Evolutionary conservation across 2,329 filamentous ascomycete species (phyloP).

Genomic region (Phaeosphaeriaceae sp.): DNA sequence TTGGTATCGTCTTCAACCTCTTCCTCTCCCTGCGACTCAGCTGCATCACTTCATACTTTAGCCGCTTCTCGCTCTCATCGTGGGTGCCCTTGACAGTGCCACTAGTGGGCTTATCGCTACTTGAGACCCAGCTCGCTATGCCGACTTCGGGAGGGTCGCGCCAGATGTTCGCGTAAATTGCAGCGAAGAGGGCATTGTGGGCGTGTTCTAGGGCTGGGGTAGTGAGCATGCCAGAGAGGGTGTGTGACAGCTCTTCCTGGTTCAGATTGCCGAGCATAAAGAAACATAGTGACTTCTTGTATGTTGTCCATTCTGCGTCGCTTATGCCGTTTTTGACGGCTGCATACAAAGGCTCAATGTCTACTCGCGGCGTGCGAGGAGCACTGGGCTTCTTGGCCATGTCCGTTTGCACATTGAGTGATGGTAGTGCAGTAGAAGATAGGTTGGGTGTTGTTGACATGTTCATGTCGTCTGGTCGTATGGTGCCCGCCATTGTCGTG

Average conservation of each 20-base stretch:
- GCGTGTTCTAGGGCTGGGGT: constrained; percentile 62
- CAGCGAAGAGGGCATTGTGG: constrained; percentile 67
- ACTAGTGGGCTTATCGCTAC: constrained; percentile 74
- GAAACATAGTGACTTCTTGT: constrained; percentile 63
- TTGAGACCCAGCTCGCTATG: constrained; percentile 68
- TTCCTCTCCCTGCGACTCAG: constrained; percentile 65
- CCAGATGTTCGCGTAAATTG: constrained; percentile 64
- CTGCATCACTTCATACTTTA: constrained; percentile 70
- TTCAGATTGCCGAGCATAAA: constrained; percentile 68
- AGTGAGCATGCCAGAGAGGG: constrained; percentile 62
- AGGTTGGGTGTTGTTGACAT: constrained; percentile 44
- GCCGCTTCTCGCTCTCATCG: constrained; percentile 66
- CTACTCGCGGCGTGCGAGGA: constrained; percentile 63
- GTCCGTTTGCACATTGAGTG: constrained; percentile 50
- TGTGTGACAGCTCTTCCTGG: constrained; percentile 65
- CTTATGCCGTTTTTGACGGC: constrained; percentile 65
- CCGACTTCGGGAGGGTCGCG: constrained; percentile 67
- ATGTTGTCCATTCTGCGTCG: constrained; percentile 63
- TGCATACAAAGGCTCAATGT: constrained; percentile 67
- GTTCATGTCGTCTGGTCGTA: constrained; percentile 46
- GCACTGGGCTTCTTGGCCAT: constrained; percentile 54
- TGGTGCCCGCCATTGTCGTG: constrained; percentile 47
- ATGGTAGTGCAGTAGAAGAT: constrained; percentile 42
- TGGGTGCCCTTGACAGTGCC: constrained; percentile 70
- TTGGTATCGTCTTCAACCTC: constrained; percentile 61